phyloP scores from a whole-genome alignment of 2,329 filamentous ascomycete genomes.

The Colletotrichum higginsianum region DNA sequence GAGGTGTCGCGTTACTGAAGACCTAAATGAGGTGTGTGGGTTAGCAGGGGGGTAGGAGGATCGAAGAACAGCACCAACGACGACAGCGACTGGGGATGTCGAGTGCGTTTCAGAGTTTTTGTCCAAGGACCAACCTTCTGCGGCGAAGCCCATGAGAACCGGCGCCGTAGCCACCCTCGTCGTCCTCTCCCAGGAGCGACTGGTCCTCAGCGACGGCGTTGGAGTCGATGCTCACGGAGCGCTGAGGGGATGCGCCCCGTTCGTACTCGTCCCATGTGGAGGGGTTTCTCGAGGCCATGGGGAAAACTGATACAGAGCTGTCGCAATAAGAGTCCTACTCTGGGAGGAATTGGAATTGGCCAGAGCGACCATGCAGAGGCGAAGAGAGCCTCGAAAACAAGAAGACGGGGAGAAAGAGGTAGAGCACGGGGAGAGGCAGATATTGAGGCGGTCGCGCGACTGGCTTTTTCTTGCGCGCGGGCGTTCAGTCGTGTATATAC shows the following conservation, averaged over 20 bases:
- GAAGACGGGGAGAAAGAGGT: background rate
- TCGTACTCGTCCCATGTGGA: constrained; percentile 64
- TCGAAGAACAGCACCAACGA: constrained; percentile 48
- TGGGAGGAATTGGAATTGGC: background rate
- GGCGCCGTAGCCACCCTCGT: constrained; percentile 51
- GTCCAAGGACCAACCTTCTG: constrained; percentile 52
- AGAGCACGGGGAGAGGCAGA: background rate
- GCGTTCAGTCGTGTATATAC: constrained; percentile 37
- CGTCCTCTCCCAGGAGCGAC: constrained; percentile 60
- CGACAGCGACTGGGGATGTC: constrained; percentile 2
- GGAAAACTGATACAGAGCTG: background rate
- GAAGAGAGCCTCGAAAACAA: constrained; percentile 8
- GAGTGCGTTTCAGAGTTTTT: background rate
- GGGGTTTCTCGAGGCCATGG: constrained; percentile 53
- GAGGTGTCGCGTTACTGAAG: constrained; percentile 72
- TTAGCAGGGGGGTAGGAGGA: constrained; percentile 18
- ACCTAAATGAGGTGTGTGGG: constrained; percentile 55
- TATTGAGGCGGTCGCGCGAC: constrained; percentile 23
- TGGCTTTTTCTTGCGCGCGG: constrained; percentile 17
- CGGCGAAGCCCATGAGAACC: constrained; percentile 47
- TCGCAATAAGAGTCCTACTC: background rate
- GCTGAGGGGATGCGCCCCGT: constrained; percentile 56
- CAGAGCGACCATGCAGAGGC: constrained; percentile 1
- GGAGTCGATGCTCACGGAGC: constrained; percentile 59
- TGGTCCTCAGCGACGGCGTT: constrained; percentile 61